Conservation (phyloP, 2,329 filamentous ascomycete genomes). For the Monilinia vaccinii-corymbosi region DNA sequence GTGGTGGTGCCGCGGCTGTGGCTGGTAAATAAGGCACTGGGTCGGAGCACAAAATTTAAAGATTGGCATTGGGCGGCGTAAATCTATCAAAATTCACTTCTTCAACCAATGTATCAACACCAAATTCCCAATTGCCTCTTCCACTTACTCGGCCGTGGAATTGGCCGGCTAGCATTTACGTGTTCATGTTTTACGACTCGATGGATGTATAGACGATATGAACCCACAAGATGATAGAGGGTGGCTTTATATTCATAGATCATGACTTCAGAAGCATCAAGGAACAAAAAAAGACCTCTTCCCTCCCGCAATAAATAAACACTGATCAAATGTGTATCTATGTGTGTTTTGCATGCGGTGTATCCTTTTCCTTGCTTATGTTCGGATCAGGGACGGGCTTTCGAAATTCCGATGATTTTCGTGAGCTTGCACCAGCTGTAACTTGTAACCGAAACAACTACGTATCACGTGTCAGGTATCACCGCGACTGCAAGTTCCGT, state of each 20-base stretch:
- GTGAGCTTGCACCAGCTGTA: neutral
- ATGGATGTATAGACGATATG: neutral
- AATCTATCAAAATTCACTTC: conserved; percentile 1
- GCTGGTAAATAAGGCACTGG: conserved; percentile 5
- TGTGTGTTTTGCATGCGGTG: neutral
- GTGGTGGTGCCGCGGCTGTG: conserved; percentile 30
- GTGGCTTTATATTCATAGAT: neutral
- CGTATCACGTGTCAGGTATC: too few species aligned
- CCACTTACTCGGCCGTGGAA: neutral
- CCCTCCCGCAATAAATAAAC: neutral
- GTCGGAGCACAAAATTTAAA: neutral
- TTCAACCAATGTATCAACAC: conserved; percentile 6
- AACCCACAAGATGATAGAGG: neutral
- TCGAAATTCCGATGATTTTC: neutral
- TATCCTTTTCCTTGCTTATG: neutral
- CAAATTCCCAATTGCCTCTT: neutral
- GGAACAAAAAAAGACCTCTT: conserved; percentile 2
- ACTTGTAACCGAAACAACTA: too few species aligned
- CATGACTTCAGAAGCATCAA: neutral
- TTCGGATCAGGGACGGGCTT: neutral
- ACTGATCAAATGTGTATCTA: neutral
- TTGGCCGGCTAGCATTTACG: neutral
- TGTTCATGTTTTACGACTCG: neutral
- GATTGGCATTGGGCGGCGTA: conserved; percentile 10
- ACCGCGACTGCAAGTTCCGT: neutral